These are phyloP conservation scores for Calocybe gambosa DNA, from an alignment of 1,284 basidiomycete species.

Conservation along the genomic window DNA sequence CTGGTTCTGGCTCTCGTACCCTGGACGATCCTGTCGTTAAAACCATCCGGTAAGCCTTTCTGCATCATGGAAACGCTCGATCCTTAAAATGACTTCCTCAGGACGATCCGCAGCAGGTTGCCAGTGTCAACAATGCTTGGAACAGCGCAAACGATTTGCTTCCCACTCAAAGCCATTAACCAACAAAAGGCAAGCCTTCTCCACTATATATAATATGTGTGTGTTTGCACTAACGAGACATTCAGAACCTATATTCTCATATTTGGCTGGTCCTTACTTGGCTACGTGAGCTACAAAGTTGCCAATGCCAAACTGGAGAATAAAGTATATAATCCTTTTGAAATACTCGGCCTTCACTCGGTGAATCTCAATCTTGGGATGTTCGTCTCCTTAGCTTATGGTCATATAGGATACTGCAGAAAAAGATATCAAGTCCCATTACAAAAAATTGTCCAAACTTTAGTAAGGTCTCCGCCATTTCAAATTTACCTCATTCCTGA, in stretches of 20 bases:
- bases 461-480: conserved; percentile 51
- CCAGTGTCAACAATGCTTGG: conserved; percentile 58
- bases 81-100: conserved; percentile 5
- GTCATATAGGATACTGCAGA: conserved; percentile 54
- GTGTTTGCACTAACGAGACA: conserved; percentile 2
- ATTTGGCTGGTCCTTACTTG: conserved; percentile 74
- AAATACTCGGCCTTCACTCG: conserved; percentile 81
- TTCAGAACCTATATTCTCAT: conserved; percentile 52
- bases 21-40: conserved; percentile 52
- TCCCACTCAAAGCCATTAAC: conserved; percentile 39
- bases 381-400: neutral
- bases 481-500: neutral
- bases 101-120: conserved; percentile 43
- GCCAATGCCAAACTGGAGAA: conserved; percentile 55
- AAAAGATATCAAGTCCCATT: conserved; percentile 95
- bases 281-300: conserved; percentile 63
- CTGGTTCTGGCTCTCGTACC: conserved; percentile 78
- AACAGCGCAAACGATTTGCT: conserved; percentile 47
- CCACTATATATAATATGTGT: neutral
- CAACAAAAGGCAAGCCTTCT: conserved; percentile 36
- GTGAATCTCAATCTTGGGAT: conserved; percentile 32
- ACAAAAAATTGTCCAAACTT: conserved; percentile 87
- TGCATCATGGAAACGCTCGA: neutral
- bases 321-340: conserved; percentile 90
- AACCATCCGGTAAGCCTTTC: conserved; percentile 30